phyloP scores from a whole-genome alignment of 2,329 filamentous ascomycete genomes.

The Tolypocladium nubicola region DNA sequence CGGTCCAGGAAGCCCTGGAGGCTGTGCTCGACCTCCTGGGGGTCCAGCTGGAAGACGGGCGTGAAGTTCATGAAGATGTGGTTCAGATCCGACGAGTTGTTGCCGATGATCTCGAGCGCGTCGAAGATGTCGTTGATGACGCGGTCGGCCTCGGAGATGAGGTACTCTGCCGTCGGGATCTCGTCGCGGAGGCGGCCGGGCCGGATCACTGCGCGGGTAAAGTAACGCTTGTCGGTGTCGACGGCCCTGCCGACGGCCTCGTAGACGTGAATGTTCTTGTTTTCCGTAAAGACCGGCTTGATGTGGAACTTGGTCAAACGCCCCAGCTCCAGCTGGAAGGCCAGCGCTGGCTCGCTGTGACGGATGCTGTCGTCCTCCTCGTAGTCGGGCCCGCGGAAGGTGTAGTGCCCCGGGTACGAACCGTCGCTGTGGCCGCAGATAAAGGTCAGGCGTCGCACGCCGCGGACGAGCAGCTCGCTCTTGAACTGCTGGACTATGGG shows the following conservation, averaged over 20 bases:
- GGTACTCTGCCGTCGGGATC: conserved; percentile 96
- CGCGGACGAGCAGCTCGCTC: conserved; percentile 69
- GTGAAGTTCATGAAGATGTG: conserved; percentile 99
- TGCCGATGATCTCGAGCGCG: conserved; percentile 94
- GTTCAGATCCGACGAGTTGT: conserved; percentile 98
- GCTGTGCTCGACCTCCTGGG: conserved; percentile 82
- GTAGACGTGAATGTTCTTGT: conserved; percentile 98
- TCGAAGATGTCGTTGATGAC: conserved; percentile 97
- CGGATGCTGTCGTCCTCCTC: conserved; percentile 91
- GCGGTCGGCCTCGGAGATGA: conserved; percentile 93
- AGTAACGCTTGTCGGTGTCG: conserved; percentile 96
- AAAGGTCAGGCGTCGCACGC: conserved; percentile 85
- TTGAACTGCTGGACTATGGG: conserved; percentile 71
- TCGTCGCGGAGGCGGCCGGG: conserved; percentile 91
- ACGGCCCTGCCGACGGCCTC: conserved; percentile 91
- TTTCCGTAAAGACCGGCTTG: conserved; percentile 96
- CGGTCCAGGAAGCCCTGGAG: conserved; percentile 93
- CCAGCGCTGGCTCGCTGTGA: conserved; percentile 90
- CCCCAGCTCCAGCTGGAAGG: conserved; percentile 95
- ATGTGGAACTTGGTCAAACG: conserved; percentile 96
- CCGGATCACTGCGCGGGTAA: conserved; percentile 89
- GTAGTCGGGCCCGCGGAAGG: conserved; percentile 88
- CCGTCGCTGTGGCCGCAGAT: conserved; percentile 93
- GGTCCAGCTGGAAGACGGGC: conserved; percentile 85
- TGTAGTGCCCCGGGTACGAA: conserved; percentile 94